Conservation (phyloP, 768 basidiomycete genomes). For the Boletus rufocinnamomeus region DNA sequence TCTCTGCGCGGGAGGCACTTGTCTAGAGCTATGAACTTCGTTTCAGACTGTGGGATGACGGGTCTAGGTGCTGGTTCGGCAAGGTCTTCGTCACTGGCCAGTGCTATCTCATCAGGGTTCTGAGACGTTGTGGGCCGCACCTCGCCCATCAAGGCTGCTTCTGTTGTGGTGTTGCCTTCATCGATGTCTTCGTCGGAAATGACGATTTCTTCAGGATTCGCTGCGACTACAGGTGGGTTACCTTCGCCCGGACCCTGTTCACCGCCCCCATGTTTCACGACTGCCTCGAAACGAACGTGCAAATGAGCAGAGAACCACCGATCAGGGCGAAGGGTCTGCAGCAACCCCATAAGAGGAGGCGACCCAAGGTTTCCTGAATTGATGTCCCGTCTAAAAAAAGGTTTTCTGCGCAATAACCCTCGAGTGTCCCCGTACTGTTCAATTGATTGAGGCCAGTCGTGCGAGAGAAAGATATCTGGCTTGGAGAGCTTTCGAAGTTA, state of each 20-base stretch:
- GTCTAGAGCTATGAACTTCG: constrained; percentile 86
- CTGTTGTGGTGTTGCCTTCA: constrained; percentile 7
- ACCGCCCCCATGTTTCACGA: constrained; percentile 46
- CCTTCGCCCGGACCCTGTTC: neutral
- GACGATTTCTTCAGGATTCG: constrained; percentile 43
- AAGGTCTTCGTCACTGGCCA: constrained; percentile 50
- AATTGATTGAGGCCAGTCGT: constrained; percentile 93
- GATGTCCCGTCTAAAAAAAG: constrained; percentile 75
- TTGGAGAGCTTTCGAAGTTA: constrained; percentile 48
- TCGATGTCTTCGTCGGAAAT: constrained; percentile 39
- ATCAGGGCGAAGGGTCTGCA: constrained; percentile 68
- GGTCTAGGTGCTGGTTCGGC: constrained; percentile 39
- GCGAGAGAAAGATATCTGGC: constrained; percentile 83
- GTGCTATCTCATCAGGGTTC: constrained; percentile 55
- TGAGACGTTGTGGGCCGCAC: constrained; percentile 33
- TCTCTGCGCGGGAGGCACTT: constrained; percentile 79
- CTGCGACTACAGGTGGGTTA: neutral
- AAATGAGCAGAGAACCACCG: constrained; percentile 96
- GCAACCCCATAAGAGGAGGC: constrained; percentile 78
- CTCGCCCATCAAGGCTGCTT: constrained; percentile 32
- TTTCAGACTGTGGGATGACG: constrained; percentile 38
- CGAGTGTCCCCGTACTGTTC: constrained; percentile 75
- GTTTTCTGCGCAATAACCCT: constrained; percentile 70
- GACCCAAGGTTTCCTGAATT: constrained; percentile 72
- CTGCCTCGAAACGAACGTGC: constrained; percentile 84